Percentiles rank a stretch among this genome's conserved stretches.
These are phyloP conservation scores for Geranium brycei DNA, from an alignment of 345 rosid species.

Conservation along the genomic window DNA sequence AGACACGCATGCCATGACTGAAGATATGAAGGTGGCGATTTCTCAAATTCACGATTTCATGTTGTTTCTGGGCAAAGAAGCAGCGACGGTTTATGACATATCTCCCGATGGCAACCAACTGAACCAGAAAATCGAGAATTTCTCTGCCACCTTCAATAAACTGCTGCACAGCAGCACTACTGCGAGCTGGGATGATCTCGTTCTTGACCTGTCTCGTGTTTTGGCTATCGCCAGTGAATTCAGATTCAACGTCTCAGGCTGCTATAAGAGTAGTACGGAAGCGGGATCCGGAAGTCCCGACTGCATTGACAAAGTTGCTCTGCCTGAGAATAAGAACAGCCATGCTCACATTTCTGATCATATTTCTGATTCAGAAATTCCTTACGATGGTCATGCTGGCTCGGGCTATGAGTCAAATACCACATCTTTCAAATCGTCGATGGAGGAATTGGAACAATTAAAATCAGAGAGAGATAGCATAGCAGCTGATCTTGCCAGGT, in stretches of 20 bases:
- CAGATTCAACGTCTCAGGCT: conserved; percentile 48
- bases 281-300: conserved; percentile 66
- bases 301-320: conserved; percentile 90
- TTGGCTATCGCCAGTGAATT: conserved; percentile 54
- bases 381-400: conserved; percentile 54
- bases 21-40: conserved; percentile 30
- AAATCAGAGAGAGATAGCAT: conserved; percentile 62
- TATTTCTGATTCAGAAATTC: conserved; percentile 28
- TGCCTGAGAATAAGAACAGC: conserved; percentile 70
- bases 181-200: conserved; percentile 34
- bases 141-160: conserved; percentile 43
- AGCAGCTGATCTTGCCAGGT: conserved; percentile 48
- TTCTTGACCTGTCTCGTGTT: conserved; percentile 56
- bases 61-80: conserved; percentile 58
- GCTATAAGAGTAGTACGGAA: conserved; percentile 43
- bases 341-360: conserved; percentile 47
- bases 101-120: conserved; percentile 27
- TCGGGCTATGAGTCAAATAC: conserved; percentile 33
- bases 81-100: conserved; percentile 34
- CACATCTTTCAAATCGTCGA: conserved; percentile 30
- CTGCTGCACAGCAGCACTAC: conserved; percentile 20
- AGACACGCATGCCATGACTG: conserved; percentile 8
- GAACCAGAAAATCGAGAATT: conserved; percentile 43
- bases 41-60: conserved; percentile 46
- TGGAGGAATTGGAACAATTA: conserved; percentile 51